Evolutionary conservation across 2,329 filamentous ascomycete species (phyloP).

Genomic region (Gaeumannomyces tritici): DNA sequence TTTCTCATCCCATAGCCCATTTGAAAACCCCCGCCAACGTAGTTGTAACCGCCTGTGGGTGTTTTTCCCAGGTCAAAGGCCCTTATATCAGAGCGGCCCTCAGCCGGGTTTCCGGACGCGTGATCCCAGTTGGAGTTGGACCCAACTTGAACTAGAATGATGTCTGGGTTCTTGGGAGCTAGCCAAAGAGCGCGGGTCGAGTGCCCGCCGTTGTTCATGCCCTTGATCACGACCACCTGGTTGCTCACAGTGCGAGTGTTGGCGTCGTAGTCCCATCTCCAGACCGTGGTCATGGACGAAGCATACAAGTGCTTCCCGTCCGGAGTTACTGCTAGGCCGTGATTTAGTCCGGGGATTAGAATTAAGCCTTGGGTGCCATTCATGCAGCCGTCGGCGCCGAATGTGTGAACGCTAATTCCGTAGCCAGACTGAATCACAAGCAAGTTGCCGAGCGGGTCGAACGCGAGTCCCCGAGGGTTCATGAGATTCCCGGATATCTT

Average conservation of each 20-base stretch:
- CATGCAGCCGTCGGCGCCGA: slow-evolving; percentile 24
- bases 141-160: slow-evolving; percentile 22
- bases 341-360: slow-evolving; percentile 19
- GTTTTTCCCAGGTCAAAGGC: slow-evolving; percentile 22
- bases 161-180: slow-evolving; percentile 20
- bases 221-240: slow-evolving; percentile 22
- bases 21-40: slow-evolving; percentile 21
- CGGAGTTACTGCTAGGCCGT: slow-evolving; percentile 23
- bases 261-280: slow-evolving; percentile 45
- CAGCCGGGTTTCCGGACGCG: slow-evolving; percentile 16
- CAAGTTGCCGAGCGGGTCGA: slow-evolving; percentile 21
- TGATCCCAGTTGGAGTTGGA: slow-evolving; percentile 23
- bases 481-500: slow-evolving; percentile 21
- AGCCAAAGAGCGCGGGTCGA: slow-evolving; percentile 23
- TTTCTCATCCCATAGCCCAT: slow-evolving; percentile 40
- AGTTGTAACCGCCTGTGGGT: slow-evolving; percentile 20
- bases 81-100: slow-evolving; percentile 24
- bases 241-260: slow-evolving; percentile 28
- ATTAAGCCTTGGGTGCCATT: slow-evolving; percentile 18
- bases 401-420: slow-evolving; percentile 22
- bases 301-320: slow-evolving; percentile 23
- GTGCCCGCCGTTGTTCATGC: slow-evolving; percentile 24
- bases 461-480: slow-evolving; percentile 18
- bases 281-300: slow-evolving; percentile 29
- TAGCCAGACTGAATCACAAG: slow-evolving; percentile 20